Evolutionary conservation across 139 green algal genomes (phyloP).

Genomic region (Nannochloris sp.): DNA sequence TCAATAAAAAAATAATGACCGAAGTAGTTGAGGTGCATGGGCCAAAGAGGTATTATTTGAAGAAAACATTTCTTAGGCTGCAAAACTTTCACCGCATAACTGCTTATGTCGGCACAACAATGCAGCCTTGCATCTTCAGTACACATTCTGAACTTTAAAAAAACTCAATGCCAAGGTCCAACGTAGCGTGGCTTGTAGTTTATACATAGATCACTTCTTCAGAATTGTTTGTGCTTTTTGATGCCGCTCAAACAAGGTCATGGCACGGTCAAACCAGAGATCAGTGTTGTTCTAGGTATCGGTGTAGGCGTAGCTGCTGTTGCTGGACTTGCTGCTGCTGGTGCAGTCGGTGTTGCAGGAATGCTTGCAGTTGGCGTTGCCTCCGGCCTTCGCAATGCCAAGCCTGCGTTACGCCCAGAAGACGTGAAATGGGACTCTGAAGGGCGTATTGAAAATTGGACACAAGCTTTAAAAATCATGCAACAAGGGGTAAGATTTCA

Average conservation of each 20-base stretch:
- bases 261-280: not conserved
- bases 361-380: not conserved
- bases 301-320: constrained; percentile 7
- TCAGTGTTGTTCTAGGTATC: constrained; percentile 11
- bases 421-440: constrained; percentile 15
- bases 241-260: not conserved
- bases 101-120: no score
- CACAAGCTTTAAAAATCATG: not conserved
- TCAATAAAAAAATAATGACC: no score
- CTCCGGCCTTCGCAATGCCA: not conserved
- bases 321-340: constrained; percentile 8
- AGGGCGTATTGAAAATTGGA: constrained; percentile 22
- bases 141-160: no score
- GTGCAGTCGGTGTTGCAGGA: not conserved
- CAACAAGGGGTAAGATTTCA: constrained; percentile 21
- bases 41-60: no score
- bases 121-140: no score
- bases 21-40: no score
- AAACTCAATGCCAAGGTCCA: no score
- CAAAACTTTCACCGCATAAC: no score
- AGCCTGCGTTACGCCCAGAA: not conserved
- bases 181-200: no score
- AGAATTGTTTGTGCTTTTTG: no score
- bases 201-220: no score
- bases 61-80: no score